These are phyloP conservation scores for Calonectria naviculata DNA, from an alignment of 2,329 filamentous ascomycete species.

Conservation along the genomic window DNA sequence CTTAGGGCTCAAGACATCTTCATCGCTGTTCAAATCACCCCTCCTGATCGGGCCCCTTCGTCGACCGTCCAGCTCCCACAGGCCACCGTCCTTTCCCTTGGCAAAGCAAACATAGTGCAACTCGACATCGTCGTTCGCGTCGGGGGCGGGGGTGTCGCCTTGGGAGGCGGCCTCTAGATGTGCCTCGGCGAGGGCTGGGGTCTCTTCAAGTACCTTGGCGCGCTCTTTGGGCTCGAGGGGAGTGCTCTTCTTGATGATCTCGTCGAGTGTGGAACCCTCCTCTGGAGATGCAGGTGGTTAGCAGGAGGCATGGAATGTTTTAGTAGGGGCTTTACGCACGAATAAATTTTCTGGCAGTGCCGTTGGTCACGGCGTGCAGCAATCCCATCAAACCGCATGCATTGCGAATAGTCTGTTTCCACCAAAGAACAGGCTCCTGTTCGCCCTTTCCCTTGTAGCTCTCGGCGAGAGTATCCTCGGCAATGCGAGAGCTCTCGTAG, in stretches of 20 bases:
- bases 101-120: conserved; percentile 97
- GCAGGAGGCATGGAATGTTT: not conserved
- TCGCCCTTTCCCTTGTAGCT: conserved; percentile 77
- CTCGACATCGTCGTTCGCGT: conserved; percentile 85
- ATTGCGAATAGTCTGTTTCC: conserved; percentile 93
- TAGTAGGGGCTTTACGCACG: conserved; percentile 50
- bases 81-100: conserved; percentile 72
- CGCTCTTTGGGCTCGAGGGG: conserved; percentile 74
- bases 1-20: conserved; percentile 80
- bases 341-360: conserved; percentile 73
- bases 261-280: conserved; percentile 66
- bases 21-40: conserved; percentile 66
- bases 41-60: conserved; percentile 67
- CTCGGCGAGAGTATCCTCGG: conserved; percentile 74
- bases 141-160: conserved; percentile 83
- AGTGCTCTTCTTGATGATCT: conserved; percentile 76
- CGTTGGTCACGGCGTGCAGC: conserved; percentile 85
- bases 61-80: conserved; percentile 72
- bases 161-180: conserved; percentile 81
- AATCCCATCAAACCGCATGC: conserved; percentile 93
- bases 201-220: conserved; percentile 81
- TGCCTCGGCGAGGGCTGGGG: conserved; percentile 78
- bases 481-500: conserved; percentile 81
- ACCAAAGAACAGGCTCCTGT: conserved; percentile 87
- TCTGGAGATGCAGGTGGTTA: conserved; percentile 44